phyloP scores from a whole-genome alignment of 805 yeast species.

The Kluyveromyces nonfermentans region DNA sequence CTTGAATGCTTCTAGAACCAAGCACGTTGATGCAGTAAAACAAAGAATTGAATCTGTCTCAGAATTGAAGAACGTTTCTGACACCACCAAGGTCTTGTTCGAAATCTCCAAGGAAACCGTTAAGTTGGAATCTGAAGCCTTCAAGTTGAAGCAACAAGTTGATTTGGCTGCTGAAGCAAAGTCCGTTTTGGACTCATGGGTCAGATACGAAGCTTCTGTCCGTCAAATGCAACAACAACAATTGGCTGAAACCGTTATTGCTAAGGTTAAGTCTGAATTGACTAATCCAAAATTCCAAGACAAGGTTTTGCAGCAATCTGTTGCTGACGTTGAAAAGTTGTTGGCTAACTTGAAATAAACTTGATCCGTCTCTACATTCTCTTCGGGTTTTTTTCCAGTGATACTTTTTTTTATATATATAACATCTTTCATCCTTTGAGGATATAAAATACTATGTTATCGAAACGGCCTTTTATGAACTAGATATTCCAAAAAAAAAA shows the following conservation, averaged over 20 bases:
- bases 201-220: constrained; percentile 92
- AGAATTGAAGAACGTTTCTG: constrained; percentile 83
- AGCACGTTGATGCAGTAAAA: constrained; percentile 88
- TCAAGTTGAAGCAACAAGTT: constrained; percentile 86
- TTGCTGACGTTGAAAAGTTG: constrained; percentile 83
- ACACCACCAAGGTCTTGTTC: constrained; percentile 84
- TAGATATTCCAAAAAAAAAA: constrained; percentile 15
- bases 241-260: constrained; percentile 74
- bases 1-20: constrained; percentile 78
- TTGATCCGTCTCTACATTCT: not conserved
- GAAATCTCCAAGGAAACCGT: constrained; percentile 96
- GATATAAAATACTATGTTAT: not conserved
- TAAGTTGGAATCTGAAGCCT: constrained; percentile 86
- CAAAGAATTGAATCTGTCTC: constrained; percentile 83
- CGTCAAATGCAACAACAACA: constrained; percentile 95
- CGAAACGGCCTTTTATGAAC: constrained; percentile 9
- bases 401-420: not conserved
- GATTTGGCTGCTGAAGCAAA: constrained; percentile 86
- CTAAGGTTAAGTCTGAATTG: constrained; percentile 80
- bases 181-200: constrained; percentile 97
- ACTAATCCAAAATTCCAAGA: constrained; percentile 89
- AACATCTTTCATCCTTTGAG: not conserved
- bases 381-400: not conserved
- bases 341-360: constrained; percentile 38
- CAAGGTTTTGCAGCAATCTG: constrained; percentile 79